Evolutionary conservation across 192 early-diverging fungal genomes (phyloP).

Genomic region (Coemansia sp.): DNA sequence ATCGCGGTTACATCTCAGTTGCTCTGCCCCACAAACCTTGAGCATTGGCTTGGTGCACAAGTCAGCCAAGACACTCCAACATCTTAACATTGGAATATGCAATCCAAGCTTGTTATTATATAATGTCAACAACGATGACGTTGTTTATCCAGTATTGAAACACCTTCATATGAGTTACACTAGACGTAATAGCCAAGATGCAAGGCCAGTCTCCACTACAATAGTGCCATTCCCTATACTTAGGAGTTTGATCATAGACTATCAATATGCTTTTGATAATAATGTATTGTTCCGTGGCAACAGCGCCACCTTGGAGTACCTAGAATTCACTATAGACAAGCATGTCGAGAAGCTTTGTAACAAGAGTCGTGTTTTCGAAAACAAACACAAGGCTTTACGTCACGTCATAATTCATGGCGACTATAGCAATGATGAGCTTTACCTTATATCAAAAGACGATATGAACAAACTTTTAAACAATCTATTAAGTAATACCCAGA

Average conservation of each 20-base stretch:
- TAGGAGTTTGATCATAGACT: not conserved
- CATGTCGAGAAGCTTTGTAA: not conserved
- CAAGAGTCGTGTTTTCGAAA: not conserved
- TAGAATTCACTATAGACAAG: not conserved
- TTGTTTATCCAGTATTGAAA: not conserved
- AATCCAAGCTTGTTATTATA: not conserved
- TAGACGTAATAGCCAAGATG: not conserved
- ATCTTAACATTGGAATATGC: not conserved
- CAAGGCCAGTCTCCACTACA: no score
- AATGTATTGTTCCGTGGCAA: constrained; percentile 13
- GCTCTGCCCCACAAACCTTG: no score
- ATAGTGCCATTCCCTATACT: not conserved
- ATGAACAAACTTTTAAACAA: not conserved
- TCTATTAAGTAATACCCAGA: not conserved
- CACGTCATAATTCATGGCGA: not conserved
- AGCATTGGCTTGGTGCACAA: not conserved
- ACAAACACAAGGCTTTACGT: not conserved
- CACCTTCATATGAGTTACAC: not conserved
- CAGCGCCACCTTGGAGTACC: not conserved
- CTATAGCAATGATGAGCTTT: not conserved
- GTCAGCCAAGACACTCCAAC: not conserved
- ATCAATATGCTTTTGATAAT: constrained; percentile 1
- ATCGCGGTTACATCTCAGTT: not conserved
- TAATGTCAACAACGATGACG: not conserved
- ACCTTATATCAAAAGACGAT: not conserved